Conservation (phyloP, 2,329 filamentous ascomycete species). For the Xylariaceae sp. region DNA sequence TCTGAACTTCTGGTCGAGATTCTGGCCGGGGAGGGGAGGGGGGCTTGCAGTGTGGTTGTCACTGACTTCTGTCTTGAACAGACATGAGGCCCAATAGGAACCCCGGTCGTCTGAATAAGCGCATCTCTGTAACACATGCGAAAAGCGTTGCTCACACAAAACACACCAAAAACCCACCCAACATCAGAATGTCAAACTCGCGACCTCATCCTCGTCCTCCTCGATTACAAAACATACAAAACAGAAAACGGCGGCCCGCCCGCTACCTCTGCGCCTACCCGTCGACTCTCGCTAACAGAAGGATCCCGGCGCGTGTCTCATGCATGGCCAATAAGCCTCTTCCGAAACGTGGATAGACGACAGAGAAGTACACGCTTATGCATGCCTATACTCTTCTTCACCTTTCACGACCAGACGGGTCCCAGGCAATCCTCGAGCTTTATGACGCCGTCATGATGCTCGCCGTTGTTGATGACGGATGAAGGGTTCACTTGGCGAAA, state of each 20-base stretch:
- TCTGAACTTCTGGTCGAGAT: too few relatives aligned
- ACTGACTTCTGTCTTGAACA: too few relatives aligned
- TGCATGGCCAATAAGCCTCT: neutral
- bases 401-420: too few relatives aligned
- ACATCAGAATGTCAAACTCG: constrained; percentile 39
- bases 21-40: too few relatives aligned
- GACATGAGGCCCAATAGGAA: constrained; percentile 27
- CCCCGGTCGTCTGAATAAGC: constrained; percentile 27
- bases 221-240: constrained; percentile 12
- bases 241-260: constrained; percentile 15
- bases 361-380: too few relatives aligned
- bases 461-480: neutral
- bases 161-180: constrained; percentile 30
- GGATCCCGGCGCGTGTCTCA: constrained; percentile 4
- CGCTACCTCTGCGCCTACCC: constrained; percentile 11
- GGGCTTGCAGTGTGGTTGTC: too few relatives aligned
- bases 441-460: neutral
- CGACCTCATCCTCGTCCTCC: constrained; percentile 22
- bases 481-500: constrained; percentile 14
- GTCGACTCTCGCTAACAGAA: neutral
- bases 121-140: constrained; percentile 36
- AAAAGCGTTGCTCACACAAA: constrained; percentile 35
- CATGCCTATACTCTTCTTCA: too few relatives aligned
- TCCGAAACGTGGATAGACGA: neutral
- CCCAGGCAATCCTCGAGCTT: too few relatives aligned